phyloP scores from a whole-genome alignment of 345 rosid genomes.

The Limnanthes douglasii region DNA sequence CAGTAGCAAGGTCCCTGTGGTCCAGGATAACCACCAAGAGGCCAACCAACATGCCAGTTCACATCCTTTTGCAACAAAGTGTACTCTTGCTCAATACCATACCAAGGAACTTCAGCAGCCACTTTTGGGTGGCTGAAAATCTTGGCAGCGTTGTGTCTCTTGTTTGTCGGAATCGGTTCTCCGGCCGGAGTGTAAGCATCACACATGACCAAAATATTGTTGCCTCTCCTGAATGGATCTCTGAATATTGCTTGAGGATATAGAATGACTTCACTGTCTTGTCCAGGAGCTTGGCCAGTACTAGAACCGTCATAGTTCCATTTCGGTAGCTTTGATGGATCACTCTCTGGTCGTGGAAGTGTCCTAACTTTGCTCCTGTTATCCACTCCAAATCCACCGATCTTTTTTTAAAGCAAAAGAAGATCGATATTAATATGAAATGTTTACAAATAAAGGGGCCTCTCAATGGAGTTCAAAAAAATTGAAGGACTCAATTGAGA shows the following conservation, averaged over 20 bases:
- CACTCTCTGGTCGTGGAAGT: conserved; percentile 38
- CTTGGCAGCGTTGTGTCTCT: conserved; percentile 61
- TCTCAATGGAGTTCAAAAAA: too few species aligned
- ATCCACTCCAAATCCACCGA: conserved; percentile 80
- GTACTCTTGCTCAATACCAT: conserved; percentile 85
- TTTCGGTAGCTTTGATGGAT: conserved; percentile 48
- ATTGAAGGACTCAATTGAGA: too few species aligned
- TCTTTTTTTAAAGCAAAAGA: too few species aligned
- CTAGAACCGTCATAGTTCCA: conserved; percentile 92
- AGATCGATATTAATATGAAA: too few species aligned
- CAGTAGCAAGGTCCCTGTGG: conserved; percentile 98
- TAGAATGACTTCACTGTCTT: conserved; percentile 86
- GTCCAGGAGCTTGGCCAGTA: conserved; percentile 84
- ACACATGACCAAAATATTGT: conserved; percentile 88
- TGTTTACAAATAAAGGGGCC: too few species aligned
- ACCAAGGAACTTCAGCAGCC: conserved; percentile 63
- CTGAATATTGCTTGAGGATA: conserved; percentile 91
- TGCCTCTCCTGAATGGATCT: conserved; percentile 86
- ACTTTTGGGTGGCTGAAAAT: conserved; percentile 67
- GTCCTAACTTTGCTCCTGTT: conserved; percentile 87
- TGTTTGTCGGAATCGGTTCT: conserved; percentile 78
- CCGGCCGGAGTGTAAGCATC: conserved; percentile 88
- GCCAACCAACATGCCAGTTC: conserved; percentile 93
- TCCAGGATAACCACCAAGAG: conserved; percentile 77
- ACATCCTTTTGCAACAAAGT: conserved; percentile 75